Conservation (phyloP, 257 asterid genomes). For the Solanum appendiculatum region DNA sequence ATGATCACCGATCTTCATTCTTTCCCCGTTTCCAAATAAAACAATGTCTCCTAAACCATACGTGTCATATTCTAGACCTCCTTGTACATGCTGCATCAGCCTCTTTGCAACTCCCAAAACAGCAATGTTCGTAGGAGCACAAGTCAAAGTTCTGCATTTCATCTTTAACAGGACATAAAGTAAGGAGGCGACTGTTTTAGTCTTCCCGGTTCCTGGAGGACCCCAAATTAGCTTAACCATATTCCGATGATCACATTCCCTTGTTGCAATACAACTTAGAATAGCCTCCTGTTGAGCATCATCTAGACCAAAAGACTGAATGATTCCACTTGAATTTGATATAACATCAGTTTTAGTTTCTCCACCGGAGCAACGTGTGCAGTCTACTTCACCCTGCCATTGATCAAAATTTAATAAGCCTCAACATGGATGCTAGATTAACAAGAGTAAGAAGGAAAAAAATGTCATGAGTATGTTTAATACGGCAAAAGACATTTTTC, state of each 20-base stretch:
- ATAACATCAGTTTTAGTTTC: not conserved
- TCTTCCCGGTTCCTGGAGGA: constrained; percentile 51
- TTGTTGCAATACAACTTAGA: constrained; percentile 14
- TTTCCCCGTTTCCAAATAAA: constrained; percentile 34
- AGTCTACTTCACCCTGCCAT: constrained; percentile 15
- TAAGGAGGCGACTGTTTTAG: constrained; percentile 27
- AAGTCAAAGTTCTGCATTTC: constrained; percentile 29
- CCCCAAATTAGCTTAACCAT: constrained; percentile 42
- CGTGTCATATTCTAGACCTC: not conserved
- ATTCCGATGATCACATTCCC: constrained; percentile 17
- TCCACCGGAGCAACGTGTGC: constrained; percentile 3
- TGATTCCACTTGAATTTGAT: not conserved
- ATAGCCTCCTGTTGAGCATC: constrained; percentile 32
- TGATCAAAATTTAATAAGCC: not conserved
- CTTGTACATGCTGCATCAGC: constrained; percentile 19
- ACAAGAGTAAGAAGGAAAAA: not conserved
- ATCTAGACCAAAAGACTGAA: constrained; percentile 14
- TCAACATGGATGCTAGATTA: not conserved
- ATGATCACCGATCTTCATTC: constrained; percentile 39
- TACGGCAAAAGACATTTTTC: not conserved
- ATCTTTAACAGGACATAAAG: constrained; percentile 10
- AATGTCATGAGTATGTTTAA: not conserved
- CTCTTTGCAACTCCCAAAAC: constrained; percentile 21
- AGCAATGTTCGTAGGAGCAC: constrained; percentile 49
- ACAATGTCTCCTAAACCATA: constrained; percentile 46